Conservation (phyloP, 108 stramenopile species). For the Mayamaea pseudoterrestris region DNA sequence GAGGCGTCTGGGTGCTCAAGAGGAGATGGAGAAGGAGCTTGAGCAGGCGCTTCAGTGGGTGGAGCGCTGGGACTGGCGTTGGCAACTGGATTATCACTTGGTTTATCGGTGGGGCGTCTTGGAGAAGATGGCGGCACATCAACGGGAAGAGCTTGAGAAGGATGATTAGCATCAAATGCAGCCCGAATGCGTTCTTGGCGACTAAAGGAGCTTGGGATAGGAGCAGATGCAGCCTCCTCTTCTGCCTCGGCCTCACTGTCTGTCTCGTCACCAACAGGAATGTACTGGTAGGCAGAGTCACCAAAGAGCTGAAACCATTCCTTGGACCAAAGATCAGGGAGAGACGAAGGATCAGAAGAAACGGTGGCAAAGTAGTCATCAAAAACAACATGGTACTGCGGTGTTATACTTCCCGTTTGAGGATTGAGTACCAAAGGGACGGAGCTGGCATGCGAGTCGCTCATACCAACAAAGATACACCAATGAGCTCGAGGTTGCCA, state of each 20-base stretch:
- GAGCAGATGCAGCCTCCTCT: background rate
- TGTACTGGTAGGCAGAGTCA: slow-evolving; percentile 7
- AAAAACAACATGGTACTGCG: slow-evolving; percentile 30
- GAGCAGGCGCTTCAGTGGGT: too few relatives aligned
- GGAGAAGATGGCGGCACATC: too few relatives aligned
- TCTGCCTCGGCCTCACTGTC: background rate
- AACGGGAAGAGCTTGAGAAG: too few relatives aligned
- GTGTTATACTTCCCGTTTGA: slow-evolving; percentile 9
- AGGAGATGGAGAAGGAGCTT: too few relatives aligned
- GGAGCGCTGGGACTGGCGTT: too few relatives aligned
- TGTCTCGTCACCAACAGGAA: slow-evolving; percentile 2
- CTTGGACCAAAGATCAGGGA: background rate
- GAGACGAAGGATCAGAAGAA: background rate
- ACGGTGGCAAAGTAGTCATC: slow-evolving; percentile 27
- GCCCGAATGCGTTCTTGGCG: background rate
- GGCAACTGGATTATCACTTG: too few relatives aligned
- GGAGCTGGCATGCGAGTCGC: background rate
- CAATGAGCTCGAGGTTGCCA: slow-evolving; percentile 15
- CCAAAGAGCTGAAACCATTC: slow-evolving; percentile 11
- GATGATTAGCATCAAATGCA: too few relatives aligned
- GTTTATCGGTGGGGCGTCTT: too few relatives aligned
- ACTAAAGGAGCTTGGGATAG: background rate
- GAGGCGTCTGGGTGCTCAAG: too few relatives aligned
- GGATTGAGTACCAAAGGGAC: slow-evolving; percentile 3
- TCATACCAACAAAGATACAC: slow-evolving; percentile 1